A percentile compares a stretch with the other conserved stretches of the same genome.
phyloP scores from a whole-genome alignment of 352 stramenopile genomes.

The Discostella stelligera region DNA sequence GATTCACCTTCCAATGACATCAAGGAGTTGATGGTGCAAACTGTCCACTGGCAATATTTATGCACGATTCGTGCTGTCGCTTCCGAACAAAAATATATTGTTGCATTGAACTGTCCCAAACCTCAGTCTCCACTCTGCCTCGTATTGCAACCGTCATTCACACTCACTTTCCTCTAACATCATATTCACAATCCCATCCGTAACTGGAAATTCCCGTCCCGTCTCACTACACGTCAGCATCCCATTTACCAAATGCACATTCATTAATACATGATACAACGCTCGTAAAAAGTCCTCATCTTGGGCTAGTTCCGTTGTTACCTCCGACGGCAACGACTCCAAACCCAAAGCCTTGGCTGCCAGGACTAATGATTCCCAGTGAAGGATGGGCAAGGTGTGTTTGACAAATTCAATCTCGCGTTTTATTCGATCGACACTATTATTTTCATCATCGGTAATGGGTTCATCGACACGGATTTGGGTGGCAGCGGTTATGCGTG shows the following conservation, averaged over 20 bases:
- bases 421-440: background rate
- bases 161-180: slow-evolving; percentile 80
- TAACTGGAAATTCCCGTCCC: slow-evolving; percentile 77
- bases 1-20: no score
- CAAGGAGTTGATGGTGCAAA: no score
- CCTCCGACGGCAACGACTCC: slow-evolving; percentile 55
- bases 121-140: background rate
- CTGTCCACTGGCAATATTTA: no score
- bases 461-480: slow-evolving; percentile 73
- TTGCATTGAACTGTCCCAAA: background rate
- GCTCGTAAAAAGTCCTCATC: slow-evolving; percentile 70
- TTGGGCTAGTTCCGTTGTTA: slow-evolving; percentile 63
- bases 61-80: no score
- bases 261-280: slow-evolving; percentile 81
- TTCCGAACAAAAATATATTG: no score
- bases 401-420: slow-evolving; percentile 49
- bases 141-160: slow-evolving; percentile 36
- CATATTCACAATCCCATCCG: slow-evolving; percentile 76
- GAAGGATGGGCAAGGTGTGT: slow-evolving; percentile 30
- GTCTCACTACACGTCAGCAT: slow-evolving; percentile 77
- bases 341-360: slow-evolving; percentile 64
- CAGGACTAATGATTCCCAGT: slow-evolving; percentile 41
- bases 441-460: slow-evolving; percentile 18
- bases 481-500: slow-evolving; percentile 66
- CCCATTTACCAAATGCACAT: slow-evolving; percentile 80